Evolutionary conservation across 2,329 filamentous ascomycete genomes (phyloP), one percentile per base, ranked within the genome.

Genomic region (Arthrobotrys sphaeroides): DNA sequence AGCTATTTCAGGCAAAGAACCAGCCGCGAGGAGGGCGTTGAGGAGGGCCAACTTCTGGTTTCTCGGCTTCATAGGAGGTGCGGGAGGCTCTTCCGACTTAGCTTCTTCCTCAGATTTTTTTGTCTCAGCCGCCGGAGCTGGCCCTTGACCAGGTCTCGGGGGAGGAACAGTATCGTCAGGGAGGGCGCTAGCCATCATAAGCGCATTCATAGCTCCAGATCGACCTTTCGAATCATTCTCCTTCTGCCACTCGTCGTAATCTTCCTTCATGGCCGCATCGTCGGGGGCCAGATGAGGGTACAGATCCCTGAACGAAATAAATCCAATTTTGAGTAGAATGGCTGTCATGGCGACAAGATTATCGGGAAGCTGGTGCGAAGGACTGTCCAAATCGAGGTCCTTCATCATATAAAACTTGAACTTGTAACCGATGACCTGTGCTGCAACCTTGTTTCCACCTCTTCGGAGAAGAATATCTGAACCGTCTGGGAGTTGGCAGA

Each of bases 401-500:
- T 92, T 89, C 67, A 94, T 88, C 42, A 92, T 91, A 81, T 99
- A 99, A 82, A 97, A 99, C 12, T 92, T 91, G 59, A 99, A 87
- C 83, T 99, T 99, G 86, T 99, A 99, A 2, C 95, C 95, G 12
- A 99, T 89, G 2, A 99, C 87, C 81, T 98, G 95, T 28, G 96
- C 96, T 0, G 95, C 95, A 73, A 96, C 92, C 45, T 90, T 89
- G 81, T 97, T 99, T 28, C 96, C 95, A 28, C 82, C 80, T 69
- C 70, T 38, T 69, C 64, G 62, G 20, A 70, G 70, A 16, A 72
- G 31, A 26, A 77, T 64, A 57, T 77, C 55, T 10, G 68, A 61
- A 13, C 82, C 81, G 45, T 81, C 81, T 2, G 81, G 80, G 38
- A 82, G 83, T 80, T 97, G 93, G 80, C 95, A 98, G 83, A 93